Conservation (phyloP, 225 moss, liverwort and hornwort species). For the Straminergon stramineum region DNA sequence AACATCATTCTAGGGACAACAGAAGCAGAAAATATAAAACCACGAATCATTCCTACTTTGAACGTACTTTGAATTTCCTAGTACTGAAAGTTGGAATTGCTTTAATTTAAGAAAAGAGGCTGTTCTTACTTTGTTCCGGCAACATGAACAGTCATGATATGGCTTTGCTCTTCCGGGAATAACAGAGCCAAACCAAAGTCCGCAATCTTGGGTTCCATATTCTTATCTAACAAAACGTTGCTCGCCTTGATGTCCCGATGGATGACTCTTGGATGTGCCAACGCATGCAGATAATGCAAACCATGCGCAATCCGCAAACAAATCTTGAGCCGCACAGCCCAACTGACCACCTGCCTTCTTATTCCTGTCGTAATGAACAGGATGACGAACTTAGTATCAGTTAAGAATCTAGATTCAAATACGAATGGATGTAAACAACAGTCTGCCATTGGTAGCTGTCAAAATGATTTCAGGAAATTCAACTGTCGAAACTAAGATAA, state of each 20-base stretch:
- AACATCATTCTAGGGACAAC: not conserved
- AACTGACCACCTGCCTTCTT: not conserved
- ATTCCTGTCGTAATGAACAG: not conserved
- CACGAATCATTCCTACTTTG: not conserved
- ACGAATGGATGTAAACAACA: not conserved
- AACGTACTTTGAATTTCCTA: no score
- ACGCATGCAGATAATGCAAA: slow-evolving; percentile 3
- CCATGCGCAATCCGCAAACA: slow-evolving; percentile 2
- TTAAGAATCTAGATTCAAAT: not conserved
- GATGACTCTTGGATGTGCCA: slow-evolving; percentile 3
- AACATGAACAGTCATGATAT: slow-evolving; percentile 3
- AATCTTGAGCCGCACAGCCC: not conserved
- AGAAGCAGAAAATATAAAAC: not conserved
- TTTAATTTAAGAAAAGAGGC: not conserved
- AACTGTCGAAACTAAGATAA: no score
- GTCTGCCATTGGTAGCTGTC: not conserved
- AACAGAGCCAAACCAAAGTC: slow-evolving; percentile 10
- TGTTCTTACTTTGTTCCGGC: slow-evolving; percentile 2
- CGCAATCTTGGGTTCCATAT: slow-evolving; percentile 8
- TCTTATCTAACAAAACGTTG: slow-evolving; percentile 5
- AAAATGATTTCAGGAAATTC: not conserved
- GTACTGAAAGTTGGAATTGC: not conserved
- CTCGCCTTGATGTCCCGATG: slow-evolving; percentile 11
- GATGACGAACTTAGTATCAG: not conserved
- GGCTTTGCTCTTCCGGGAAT: slow-evolving; percentile 2